Percentiles rank a stretch among this genome's conserved stretches.
Evolutionary conservation across 345 rosid species (phyloP).

Genomic region (Durio zibethinus): DNA sequence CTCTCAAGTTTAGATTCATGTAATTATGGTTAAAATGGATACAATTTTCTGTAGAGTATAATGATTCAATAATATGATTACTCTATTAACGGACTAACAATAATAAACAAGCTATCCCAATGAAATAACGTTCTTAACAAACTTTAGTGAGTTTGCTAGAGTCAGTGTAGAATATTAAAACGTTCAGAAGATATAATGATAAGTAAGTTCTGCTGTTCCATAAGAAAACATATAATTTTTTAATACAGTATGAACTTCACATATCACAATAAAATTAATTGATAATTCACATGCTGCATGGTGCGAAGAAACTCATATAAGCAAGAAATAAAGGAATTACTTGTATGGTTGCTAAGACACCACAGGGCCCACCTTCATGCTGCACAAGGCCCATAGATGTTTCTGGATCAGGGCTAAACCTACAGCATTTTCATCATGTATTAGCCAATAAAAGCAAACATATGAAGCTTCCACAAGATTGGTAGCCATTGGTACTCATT

Average conservation of each 20-base stretch:
- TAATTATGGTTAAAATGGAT: neutral
- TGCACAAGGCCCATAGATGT: constrained; percentile 98
- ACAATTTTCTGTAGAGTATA: neutral
- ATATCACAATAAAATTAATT: neutral
- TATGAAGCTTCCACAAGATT: constrained; percentile 13
- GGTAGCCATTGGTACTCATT: neutral
- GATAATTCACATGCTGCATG: constrained; percentile 6
- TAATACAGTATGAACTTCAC: neutral
- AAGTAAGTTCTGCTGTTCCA: neutral
- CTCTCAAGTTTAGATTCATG: neutral
- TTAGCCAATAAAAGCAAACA: constrained; percentile 24
- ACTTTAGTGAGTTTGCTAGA: neutral
- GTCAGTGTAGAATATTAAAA: neutral
- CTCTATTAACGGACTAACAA: neutral
- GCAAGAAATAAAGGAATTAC: constrained; percentile 44
- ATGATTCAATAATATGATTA: neutral
- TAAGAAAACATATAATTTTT: neutral
- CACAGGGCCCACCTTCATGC: constrained; percentile 99
- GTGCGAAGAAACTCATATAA: constrained; percentile 8
- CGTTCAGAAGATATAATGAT: neutral
- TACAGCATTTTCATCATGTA: constrained; percentile 34
- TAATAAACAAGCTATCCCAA: neutral
- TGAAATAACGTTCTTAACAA: neutral
- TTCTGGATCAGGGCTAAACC: constrained; percentile 97
- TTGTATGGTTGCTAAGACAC: constrained; percentile 96